A percentile compares a stretch with the other conserved stretches of the same genome.
Conservation (phyloP, 805 yeast species). For the Ogataea trehaloabstinens region DNA sequence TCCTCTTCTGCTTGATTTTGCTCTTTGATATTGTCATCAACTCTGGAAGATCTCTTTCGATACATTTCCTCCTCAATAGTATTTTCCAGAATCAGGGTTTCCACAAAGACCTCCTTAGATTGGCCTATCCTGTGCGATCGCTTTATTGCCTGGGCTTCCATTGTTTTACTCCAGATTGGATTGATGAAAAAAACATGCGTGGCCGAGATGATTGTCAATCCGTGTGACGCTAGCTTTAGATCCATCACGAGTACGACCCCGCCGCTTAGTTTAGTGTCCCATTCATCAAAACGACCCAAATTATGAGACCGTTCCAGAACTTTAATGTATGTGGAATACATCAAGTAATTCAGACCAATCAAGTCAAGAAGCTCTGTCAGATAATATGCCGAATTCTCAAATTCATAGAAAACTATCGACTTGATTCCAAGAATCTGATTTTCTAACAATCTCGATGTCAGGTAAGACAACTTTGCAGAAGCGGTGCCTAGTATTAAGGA, state of each 20-base stretch:
- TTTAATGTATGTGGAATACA: conserved; percentile 62
- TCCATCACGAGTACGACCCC: conserved; percentile 66
- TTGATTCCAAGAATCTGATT: conserved; percentile 47
- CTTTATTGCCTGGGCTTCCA: conserved; percentile 75
- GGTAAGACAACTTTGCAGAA: conserved; percentile 61
- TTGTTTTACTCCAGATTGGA: conserved; percentile 68
- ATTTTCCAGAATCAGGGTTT: conserved; percentile 58
- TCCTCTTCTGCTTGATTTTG: conserved; percentile 20
- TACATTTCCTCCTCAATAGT: conserved; percentile 72
- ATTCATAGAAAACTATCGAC: conserved; percentile 65
- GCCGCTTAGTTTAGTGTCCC: conserved; percentile 39
- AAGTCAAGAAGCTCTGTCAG: conserved; percentile 63
- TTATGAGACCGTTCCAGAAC: conserved; percentile 50
- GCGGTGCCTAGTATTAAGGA: conserved; percentile 57
- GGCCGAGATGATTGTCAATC: conserved; percentile 65
- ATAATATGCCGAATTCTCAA: conserved; percentile 69
- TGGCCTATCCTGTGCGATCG: conserved; percentile 80
- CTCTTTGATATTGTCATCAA: conserved; percentile 12
- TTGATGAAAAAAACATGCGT: conserved; percentile 67
- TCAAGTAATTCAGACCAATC: conserved; percentile 56
- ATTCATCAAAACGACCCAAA: conserved; percentile 47
- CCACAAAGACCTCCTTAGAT: conserved; percentile 60
- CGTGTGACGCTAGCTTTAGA: conserved; percentile 64
- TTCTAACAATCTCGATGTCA: conserved; percentile 52
- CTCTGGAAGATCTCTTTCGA: conserved; percentile 28